Evolutionary conservation across 768 basidiomycete species (phyloP).

Genomic region (Russula vinacea): DNA sequence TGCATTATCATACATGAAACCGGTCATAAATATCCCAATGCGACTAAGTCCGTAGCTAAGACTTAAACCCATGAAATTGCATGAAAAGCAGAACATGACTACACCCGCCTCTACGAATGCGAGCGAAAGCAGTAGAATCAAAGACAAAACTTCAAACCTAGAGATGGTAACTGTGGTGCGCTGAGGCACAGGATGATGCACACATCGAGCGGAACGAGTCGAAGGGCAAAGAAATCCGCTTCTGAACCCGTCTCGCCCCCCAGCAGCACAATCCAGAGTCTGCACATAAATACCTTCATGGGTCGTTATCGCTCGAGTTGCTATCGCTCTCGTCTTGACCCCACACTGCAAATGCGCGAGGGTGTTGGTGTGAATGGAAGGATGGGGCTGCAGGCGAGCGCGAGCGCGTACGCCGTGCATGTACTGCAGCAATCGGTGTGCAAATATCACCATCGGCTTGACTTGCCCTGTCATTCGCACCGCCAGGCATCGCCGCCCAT

Average conservation of each 20-base stretch:
- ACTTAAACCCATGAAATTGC: not conserved
- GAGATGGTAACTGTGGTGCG: not conserved
- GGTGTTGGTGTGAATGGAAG: conserved; percentile 38
- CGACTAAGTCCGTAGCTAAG: not conserved
- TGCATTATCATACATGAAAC: conserved; percentile 2
- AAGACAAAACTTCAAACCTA: not conserved
- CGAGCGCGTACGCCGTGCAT: conserved; percentile 32
- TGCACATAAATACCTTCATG: conserved; percentile 29
- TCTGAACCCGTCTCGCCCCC: not conserved
- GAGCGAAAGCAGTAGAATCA: not conserved
- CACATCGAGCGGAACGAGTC: not conserved
- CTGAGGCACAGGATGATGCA: not conserved
- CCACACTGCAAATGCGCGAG: conserved; percentile 75
- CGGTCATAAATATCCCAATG: not conserved
- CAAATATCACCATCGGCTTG: conserved; percentile 2
- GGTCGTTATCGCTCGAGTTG: conserved; percentile 71
- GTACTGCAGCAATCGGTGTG: conserved; percentile 26
- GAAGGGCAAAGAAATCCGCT: not conserved
- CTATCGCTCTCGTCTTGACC: conserved; percentile 89
- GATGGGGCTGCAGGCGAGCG: conserved; percentile 31
- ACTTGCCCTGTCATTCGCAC: not conserved
- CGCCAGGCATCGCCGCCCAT: conserved; percentile 4
- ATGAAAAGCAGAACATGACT: not conserved
- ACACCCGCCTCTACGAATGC: not conserved
- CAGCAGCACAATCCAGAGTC: not conserved